Conservation (phyloP, 1,139 yeast genomes). For the Hemisphaericaspora lyxosophila region DNA sequence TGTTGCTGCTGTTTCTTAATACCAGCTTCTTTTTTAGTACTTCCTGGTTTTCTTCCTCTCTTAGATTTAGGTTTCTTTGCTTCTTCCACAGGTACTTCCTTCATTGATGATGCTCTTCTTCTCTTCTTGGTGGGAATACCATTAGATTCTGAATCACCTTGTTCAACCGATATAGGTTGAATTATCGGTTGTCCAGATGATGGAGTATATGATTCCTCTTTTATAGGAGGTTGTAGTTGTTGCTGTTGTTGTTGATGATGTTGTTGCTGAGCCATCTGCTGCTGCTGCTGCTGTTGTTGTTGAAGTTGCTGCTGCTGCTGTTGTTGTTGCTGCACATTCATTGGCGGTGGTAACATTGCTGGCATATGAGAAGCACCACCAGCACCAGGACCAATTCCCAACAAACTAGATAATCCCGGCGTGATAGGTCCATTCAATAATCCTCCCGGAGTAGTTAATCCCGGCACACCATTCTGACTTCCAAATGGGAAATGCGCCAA, state of each 20-base stretch:
- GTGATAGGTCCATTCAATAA: slow-evolving; percentile 46
- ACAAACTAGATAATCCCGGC: slow-evolving; percentile 45
- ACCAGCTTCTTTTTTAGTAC: background rate
- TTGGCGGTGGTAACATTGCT: slow-evolving; percentile 11
- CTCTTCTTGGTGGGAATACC: background rate
- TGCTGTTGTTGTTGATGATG: slow-evolving; percentile 4
- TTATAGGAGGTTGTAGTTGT: background rate
- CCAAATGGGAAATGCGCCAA: slow-evolving; percentile 34
- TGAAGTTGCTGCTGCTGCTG: slow-evolving; percentile 12
- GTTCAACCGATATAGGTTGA: too few species aligned
- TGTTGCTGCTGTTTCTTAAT: slow-evolving; percentile 58
- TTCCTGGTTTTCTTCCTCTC: background rate
- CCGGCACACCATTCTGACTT: slow-evolving; percentile 29
- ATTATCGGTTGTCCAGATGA: too few species aligned
- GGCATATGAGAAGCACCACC: slow-evolving; percentile 3
- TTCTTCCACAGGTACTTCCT: background rate
- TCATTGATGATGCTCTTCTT: background rate
- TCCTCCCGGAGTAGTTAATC: slow-evolving; percentile 47
- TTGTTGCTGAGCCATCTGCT: slow-evolving; percentile 4
- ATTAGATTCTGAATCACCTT: too few species aligned
- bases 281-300: slow-evolving; percentile 7
- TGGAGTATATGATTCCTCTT: background rate
- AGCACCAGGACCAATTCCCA: slow-evolving; percentile 26
- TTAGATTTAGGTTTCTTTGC: background rate
- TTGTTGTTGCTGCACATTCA: slow-evolving; percentile 13